These are phyloP conservation scores for Barnettozyma californica DNA, from an alignment of 805 yeast genomes.

Conservation along the genomic window DNA sequence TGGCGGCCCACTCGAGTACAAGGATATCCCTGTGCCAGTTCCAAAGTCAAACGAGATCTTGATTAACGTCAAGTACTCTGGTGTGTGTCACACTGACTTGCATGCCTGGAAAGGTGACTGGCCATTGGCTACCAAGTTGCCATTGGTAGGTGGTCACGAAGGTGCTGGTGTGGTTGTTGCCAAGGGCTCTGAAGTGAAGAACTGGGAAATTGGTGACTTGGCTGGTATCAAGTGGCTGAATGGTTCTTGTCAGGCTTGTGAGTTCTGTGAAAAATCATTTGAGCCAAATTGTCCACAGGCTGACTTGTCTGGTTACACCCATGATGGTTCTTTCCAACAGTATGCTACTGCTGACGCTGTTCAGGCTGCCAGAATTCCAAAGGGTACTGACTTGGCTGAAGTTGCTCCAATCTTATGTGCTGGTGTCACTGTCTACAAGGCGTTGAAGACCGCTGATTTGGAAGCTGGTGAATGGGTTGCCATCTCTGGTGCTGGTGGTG, in stretches of 20 bases:
- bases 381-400: constrained; percentile 47
- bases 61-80: constrained; percentile 55
- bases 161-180: constrained; percentile 71
- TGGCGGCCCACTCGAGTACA: constrained; percentile 43
- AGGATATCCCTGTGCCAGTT: constrained; percentile 48
- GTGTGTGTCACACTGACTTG: constrained; percentile 64
- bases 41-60: constrained; percentile 53
- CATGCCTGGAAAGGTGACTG: constrained; percentile 58
- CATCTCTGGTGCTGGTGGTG: constrained; percentile 79
- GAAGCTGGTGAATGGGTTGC: constrained; percentile 69
- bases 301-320: constrained; percentile 70
- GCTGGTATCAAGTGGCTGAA: constrained; percentile 70
- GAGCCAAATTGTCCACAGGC: constrained; percentile 68
- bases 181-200: constrained; percentile 52
- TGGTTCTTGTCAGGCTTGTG: constrained; percentile 62
- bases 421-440: constrained; percentile 52
- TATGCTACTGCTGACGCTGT: constrained; percentile 62
- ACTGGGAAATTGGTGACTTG: constrained; percentile 57
- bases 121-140: constrained; percentile 53
- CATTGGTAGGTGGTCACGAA: constrained; percentile 69
- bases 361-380: constrained; percentile 56
- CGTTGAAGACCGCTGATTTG: constrained; percentile 52
- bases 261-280: constrained; percentile 50
- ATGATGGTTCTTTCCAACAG: constrained; percentile 45
- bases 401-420: constrained; percentile 57